These are phyloP conservation scores for Pisolithus thermaeus DNA, from an alignment of 1,284 basidiomycete species.

Conservation along the genomic window DNA sequence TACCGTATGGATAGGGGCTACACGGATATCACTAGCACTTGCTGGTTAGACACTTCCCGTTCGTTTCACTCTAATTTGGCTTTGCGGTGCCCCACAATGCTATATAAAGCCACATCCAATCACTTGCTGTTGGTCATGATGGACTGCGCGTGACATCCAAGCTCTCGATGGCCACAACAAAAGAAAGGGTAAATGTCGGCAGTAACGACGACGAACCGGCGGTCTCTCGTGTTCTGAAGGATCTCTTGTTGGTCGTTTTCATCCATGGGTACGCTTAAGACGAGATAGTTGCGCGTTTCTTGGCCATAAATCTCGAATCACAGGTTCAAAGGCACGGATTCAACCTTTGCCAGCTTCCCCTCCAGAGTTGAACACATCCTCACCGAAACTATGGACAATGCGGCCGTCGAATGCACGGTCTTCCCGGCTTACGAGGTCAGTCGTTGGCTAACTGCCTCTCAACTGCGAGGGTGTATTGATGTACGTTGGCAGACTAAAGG, in stretches of 20 bases:
- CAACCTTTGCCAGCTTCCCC: constrained; percentile 75
- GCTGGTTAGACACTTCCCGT: too few relatives aligned
- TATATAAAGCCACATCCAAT: background rate
- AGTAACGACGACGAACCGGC: background rate
- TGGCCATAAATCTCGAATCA: constrained; percentile 4
- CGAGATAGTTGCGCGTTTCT: background rate
- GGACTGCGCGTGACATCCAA: background rate
- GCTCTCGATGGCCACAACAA: background rate
- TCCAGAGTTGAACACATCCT: constrained; percentile 74
- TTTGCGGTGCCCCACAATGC: background rate
- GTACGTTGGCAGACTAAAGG: constrained; percentile 63
- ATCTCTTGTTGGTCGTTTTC: constrained; percentile 53
- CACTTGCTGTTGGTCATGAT: background rate
- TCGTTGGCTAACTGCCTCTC: constrained; percentile 4
- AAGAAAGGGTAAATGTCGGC: background rate
- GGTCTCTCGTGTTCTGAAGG: constrained; percentile 21
- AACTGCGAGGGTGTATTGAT: constrained; percentile 11
- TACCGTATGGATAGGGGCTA: too few relatives aligned
- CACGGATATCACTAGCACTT: too few relatives aligned
- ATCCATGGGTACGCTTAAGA: constrained; percentile 54
- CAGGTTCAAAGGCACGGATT: constrained; percentile 71
- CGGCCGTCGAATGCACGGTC: constrained; percentile 65
- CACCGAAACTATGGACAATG: constrained; percentile 45
- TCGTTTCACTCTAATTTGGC: too few relatives aligned
- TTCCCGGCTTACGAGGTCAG: constrained; percentile 88